Evolutionary conservation across 2,329 filamentous ascomycete genomes (phyloP).

Genomic region (Neonectria sp.): DNA sequence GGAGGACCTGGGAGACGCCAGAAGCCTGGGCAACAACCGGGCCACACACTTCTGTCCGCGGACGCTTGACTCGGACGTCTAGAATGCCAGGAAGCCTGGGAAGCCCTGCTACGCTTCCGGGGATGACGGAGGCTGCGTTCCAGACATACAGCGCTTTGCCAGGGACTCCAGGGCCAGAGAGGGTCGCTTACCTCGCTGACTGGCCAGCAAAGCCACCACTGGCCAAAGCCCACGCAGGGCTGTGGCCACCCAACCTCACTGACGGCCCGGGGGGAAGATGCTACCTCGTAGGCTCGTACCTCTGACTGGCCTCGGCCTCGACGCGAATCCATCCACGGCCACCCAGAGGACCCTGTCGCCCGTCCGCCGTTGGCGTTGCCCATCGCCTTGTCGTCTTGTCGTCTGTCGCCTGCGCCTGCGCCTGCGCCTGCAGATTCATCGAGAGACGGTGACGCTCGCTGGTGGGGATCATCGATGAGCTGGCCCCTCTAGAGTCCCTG

Average conservation of each 20-base stretch:
- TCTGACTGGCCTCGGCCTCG: constrained; percentile 21
- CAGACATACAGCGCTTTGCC: constrained; percentile 16
- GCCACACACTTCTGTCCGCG: constrained; percentile 15
- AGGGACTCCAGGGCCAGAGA: constrained; percentile 24
- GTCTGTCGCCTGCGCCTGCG: neutral
- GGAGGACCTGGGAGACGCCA: neutral
- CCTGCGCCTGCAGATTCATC: constrained; percentile 46
- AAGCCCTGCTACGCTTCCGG: constrained; percentile 24
- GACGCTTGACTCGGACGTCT: constrained; percentile 21
- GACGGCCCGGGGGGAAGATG: constrained; percentile 25
- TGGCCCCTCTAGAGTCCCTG: constrained; percentile 49
- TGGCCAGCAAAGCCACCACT: constrained; percentile 38
- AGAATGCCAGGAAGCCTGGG: constrained; percentile 22
- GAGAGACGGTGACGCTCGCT: constrained; percentile 49
- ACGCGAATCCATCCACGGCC: constrained; percentile 24
- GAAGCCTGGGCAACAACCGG: constrained; percentile 12
- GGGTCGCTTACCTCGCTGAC: constrained; percentile 35
- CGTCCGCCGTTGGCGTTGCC: neutral
- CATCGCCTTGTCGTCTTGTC: constrained; percentile 1
- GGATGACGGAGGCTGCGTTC: constrained; percentile 38
- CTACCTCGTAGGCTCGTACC: neutral
- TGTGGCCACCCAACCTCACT: constrained; percentile 41
- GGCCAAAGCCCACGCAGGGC: constrained; percentile 43
- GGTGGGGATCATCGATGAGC: constrained; percentile 49
- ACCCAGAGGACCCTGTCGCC: constrained; percentile 38